Percentiles rank a stretch among this genome's conserved stretches.
phyloP scores from a whole-genome alignment of 2,329 filamentous ascomycete species.

The Cladosporium halotolerans region DNA sequence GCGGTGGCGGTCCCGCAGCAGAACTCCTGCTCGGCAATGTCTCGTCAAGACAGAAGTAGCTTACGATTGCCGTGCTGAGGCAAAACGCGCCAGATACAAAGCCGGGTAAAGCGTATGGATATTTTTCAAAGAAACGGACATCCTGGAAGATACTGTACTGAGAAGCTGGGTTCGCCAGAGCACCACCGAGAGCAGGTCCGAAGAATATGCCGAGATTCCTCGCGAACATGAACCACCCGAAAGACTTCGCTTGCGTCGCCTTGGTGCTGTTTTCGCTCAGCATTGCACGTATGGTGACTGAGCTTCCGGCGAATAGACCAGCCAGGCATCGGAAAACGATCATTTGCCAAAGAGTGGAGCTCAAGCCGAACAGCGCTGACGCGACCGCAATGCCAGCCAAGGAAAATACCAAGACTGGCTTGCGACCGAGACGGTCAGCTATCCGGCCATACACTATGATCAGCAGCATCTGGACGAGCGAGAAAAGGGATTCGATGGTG shows the following conservation, averaged over 20 bases:
- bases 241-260: constrained; percentile 65
- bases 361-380: constrained; percentile 62
- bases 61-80: constrained; percentile 25
- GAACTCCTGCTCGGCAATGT: constrained; percentile 24
- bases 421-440: constrained; percentile 64
- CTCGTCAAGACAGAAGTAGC: constrained; percentile 6
- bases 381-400: constrained; percentile 57
- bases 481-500: constrained; percentile 66
- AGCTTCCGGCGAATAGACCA: constrained; percentile 66
- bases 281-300: constrained; percentile 72
- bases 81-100: constrained; percentile 53
- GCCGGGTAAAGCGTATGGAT: constrained; percentile 61
- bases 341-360: constrained; percentile 65
- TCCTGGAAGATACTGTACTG: constrained; percentile 58
- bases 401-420: constrained; percentile 64
- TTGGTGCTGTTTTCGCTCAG: constrained; percentile 65
- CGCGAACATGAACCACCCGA: constrained; percentile 70
- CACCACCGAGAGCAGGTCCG: constrained; percentile 61
- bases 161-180: constrained; percentile 58
- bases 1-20: constrained; percentile 13
- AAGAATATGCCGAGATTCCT: constrained; percentile 67
- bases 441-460: constrained; percentile 69
- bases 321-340: constrained; percentile 63
- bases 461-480: constrained; percentile 66
- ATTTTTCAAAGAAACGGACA: constrained; percentile 54